Base-by-base conservation (phyloP, 495 filamentous ascomycete species). In the Evansstolkia leycettana region DNA sequence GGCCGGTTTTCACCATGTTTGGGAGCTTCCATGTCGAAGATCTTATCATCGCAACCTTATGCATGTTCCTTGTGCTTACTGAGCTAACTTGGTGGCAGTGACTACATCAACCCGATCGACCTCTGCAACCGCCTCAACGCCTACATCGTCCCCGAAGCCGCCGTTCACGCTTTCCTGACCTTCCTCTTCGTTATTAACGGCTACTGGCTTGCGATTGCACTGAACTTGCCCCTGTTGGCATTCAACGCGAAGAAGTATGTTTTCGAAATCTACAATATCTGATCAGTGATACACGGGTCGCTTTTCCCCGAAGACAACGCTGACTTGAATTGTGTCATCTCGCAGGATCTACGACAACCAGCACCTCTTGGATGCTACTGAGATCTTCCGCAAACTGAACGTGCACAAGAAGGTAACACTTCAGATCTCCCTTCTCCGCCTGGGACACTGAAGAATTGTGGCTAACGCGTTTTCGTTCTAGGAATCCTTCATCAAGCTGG, bases 61-160 rank as follows among this genome's bases (percentile, higher is more conserved):
- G n/a, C n/a, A n/a, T n/a, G 27, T 29, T 29, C 11, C 4, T 5
- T n/a, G 12, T 6, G 11, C 27, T 29, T 29, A 29, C 27, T 29
- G 27, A 29, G 5, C 9, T 4, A 9, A 23, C 9, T 9, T 23
- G 4, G 5, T 4, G 5, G 20, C 49, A 94, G 89, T 67, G 92
- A 99, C 67, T 99, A 99, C 67, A 96, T 99, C 69, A 99, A 99
- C 69, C 92, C 92, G 11, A 96, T 96, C 71, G 92, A 99, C 55
- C 88, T 99, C 45, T 99, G 92, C 81, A 99, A 99, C 79, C 83
- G 92, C 47, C 83, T 99, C 44, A 99, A 99, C 70, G 87, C 87
- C 58, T 96, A 99, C 70, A 99, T 99, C 59, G 78, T 96, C 56
- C 92, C 92, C 56, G 92, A 99, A 75, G 92, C 90, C 48, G 88